phyloP scores from a whole-genome alignment of 2,329 filamentous ascomycete species.

The Metarhizium guizhouense region DNA sequence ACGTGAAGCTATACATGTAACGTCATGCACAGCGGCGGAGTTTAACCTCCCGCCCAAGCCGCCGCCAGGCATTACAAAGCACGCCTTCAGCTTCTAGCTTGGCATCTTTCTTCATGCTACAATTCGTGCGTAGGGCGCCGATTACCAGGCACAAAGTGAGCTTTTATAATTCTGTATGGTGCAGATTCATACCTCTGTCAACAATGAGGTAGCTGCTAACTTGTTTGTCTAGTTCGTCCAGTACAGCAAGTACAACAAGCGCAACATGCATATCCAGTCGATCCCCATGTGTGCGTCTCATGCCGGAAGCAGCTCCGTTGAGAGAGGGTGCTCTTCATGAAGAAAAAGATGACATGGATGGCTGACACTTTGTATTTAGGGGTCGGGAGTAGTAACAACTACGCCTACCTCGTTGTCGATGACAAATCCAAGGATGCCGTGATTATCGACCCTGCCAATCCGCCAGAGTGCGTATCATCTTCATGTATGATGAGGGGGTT shows the following conservation, averaged over 20 bases:
- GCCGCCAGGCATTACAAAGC: neutral
- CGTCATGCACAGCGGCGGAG: neutral
- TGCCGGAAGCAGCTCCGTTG: too few species aligned
- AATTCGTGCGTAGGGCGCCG: neutral
- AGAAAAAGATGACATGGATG: neutral
- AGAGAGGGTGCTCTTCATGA: neutral
- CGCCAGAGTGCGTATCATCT: constrained; percentile 53
- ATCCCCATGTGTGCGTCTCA: constrained; percentile 73
- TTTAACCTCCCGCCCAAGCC: neutral
- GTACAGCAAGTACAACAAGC: constrained; percentile 6
- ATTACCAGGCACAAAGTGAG: neutral
- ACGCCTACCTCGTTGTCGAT: constrained; percentile 74
- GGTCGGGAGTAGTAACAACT: constrained; percentile 73
- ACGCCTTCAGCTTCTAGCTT: neutral
- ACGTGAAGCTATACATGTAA: neutral
- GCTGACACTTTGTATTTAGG: constrained; percentile 34
- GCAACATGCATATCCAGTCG: constrained; percentile 71
- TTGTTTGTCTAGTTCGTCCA: constrained; percentile 1
- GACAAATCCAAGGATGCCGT: constrained; percentile 69
- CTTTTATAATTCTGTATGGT: neutral
- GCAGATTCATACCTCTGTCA: too few species aligned
- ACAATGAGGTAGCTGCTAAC: neutral
- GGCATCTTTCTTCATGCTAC: neutral
- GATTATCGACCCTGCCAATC: constrained; percentile 73
- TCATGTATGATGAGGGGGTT: neutral